A percentile compares a stretch with the other conserved stretches of the same genome.
These are phyloP conservation scores for Tulasnella sp. DNA, from an alignment of 768 basidiomycete species.

Conservation along the genomic window DNA sequence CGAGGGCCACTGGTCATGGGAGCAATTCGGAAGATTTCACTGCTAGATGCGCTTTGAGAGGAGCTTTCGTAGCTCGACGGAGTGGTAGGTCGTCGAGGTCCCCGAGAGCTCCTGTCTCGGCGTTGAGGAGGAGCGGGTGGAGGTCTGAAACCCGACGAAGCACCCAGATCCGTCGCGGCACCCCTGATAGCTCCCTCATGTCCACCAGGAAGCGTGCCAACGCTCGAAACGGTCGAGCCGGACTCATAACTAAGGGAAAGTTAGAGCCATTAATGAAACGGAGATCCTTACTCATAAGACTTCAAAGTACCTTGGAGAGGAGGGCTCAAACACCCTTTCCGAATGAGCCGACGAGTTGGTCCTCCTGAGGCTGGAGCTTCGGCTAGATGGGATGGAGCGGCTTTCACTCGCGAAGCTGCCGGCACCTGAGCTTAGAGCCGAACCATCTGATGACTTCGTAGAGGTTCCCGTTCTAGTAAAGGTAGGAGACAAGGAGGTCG, in stretches of 20 bases:
- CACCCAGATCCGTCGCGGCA: slow-evolving; percentile 10
- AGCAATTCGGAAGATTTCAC: slow-evolving; percentile 16
- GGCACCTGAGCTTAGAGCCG: background rate
- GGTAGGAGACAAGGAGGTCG: slow-evolving; percentile 20
- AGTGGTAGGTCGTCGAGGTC: background rate
- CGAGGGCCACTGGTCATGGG: background rate
- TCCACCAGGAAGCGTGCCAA: slow-evolving; percentile 19
- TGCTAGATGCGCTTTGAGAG: background rate
- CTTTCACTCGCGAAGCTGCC: slow-evolving; percentile 5
- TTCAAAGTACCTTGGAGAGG: background rate
- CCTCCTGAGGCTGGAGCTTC: slow-evolving; percentile 55
- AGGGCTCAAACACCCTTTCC: slow-evolving; percentile 51
- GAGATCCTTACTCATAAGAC: background rate
- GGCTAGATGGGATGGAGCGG: slow-evolving; percentile 66
- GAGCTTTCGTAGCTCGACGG: background rate
- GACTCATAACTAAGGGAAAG: background rate
- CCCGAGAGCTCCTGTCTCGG: background rate
- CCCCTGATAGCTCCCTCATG: slow-evolving; percentile 25
- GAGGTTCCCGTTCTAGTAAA: background rate
- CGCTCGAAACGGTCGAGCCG: background rate
- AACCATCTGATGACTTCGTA: background rate
- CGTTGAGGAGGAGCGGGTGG: background rate
- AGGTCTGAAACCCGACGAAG: slow-evolving; percentile 13
- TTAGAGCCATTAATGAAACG: background rate
- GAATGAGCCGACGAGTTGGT: slow-evolving; percentile 74